These are phyloP conservation scores for Lactarius pseudohatsudake DNA, from an alignment of 768 basidiomycete genomes.

Conservation along the genomic window DNA sequence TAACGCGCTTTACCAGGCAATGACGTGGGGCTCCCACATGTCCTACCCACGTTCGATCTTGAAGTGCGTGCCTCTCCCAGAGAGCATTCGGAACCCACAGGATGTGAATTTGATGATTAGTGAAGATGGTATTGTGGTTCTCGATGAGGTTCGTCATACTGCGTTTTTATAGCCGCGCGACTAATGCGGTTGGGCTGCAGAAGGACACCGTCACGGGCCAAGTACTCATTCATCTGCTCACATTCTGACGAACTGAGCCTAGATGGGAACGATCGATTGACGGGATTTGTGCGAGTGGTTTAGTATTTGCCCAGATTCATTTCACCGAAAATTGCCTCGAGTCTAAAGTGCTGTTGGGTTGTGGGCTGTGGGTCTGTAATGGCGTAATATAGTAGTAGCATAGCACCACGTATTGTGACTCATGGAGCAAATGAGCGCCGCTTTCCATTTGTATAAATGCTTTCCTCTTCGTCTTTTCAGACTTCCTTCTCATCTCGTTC, in stretches of 20 bases:
- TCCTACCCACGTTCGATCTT: conserved; percentile 16
- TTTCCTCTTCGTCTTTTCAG: neutral
- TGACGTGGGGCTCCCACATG: neutral
- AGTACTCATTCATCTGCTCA: conserved; percentile 13
- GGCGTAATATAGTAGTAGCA: neutral
- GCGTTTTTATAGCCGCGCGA: conserved; percentile 13
- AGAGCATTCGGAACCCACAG: neutral
- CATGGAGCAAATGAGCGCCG: neutral
- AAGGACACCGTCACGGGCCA: neutral
- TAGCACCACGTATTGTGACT: too few relatives aligned
- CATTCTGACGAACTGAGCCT: conserved; percentile 18
- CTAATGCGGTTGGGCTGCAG: conserved; percentile 19
- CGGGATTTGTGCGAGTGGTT: conserved; percentile 18
- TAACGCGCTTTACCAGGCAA: conserved; percentile 2
- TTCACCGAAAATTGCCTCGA: neutral
- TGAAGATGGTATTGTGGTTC: conserved; percentile 25
- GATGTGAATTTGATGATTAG: conserved; percentile 23
- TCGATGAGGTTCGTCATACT: conserved; percentile 27
- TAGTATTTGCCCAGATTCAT: neutral
- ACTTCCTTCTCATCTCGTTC: neutral
- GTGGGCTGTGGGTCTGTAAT: neutral
- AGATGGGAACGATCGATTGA: neutral
- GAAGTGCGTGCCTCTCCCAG: conserved; percentile 18
- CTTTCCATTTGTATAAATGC: conserved; percentile 15
- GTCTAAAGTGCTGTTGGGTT: conserved; percentile 8